Conservation (phyloP, 2,329 filamentous ascomycete genomes). For the Colletotrichum higginsianum region DNA sequence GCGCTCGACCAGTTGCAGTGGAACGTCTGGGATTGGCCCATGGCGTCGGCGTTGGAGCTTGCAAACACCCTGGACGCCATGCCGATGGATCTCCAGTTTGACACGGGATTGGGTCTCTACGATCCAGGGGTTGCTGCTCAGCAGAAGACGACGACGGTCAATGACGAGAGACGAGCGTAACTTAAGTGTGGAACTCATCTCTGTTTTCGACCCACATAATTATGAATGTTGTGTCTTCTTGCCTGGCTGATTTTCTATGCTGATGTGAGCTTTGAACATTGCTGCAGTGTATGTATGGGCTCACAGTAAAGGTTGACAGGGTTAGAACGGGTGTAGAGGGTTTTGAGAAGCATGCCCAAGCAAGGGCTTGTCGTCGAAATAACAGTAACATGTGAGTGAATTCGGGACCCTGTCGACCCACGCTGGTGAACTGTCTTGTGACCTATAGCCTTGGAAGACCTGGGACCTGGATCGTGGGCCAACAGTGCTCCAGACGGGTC, state of each 20-base stretch:
- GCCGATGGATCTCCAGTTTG: conserved; percentile 44
- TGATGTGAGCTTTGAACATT: no score
- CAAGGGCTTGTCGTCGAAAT: neutral
- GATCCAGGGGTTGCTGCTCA: neutral
- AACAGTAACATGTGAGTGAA: neutral
- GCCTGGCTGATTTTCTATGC: no score
- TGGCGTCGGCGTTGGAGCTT: conserved; percentile 47
- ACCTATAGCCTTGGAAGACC: neutral
- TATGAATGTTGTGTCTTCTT: neutral
- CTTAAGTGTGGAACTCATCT: neutral
- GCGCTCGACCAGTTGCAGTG: conserved; percentile 44
- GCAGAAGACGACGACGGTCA: neutral
- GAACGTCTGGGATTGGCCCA: conserved; percentile 49
- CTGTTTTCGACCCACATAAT: neutral
- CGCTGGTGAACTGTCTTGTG: neutral
- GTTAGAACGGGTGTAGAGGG: no score
- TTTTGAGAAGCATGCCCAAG: no score
- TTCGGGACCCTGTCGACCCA: neutral
- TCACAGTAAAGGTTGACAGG: no score
- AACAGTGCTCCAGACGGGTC: conserved; percentile 4
- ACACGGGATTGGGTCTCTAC: conserved; percentile 13
- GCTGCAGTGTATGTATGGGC: no score
- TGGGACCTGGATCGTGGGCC: conserved; percentile 10
- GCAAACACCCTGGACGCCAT: conserved; percentile 45
- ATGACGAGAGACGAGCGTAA: neutral